phyloP scores from a whole-genome alignment of 768 basidiomycete species.

The Phaeotremella fagi region DNA sequence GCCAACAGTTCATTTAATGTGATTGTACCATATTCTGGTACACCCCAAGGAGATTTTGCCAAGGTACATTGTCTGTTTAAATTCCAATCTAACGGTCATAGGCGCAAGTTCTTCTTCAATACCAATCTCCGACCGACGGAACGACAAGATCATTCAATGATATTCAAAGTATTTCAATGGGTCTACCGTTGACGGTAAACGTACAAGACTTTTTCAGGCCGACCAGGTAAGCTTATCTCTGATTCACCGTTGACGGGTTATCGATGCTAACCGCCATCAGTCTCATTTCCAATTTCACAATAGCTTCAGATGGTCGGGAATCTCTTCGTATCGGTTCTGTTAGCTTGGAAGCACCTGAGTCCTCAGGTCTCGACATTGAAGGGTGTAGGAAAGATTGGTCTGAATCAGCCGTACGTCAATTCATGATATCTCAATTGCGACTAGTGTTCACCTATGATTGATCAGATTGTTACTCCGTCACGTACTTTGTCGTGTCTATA shows the following conservation, averaged over 20 bases:
- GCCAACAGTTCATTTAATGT: constrained; percentile 26
- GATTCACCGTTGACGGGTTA: not conserved
- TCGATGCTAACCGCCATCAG: constrained; percentile 50
- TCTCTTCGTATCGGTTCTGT: constrained; percentile 61
- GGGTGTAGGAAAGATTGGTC: constrained; percentile 6
- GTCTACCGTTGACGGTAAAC: constrained; percentile 81
- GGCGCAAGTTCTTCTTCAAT: constrained; percentile 65
- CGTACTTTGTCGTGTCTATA: constrained; percentile 78
- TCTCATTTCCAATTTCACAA: constrained; percentile 82
- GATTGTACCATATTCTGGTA: constrained; percentile 40
- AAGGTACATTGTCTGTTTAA: constrained; percentile 32
- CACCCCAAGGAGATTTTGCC: constrained; percentile 51
- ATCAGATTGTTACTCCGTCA: constrained; percentile 71
- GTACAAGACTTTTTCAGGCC: constrained; percentile 96
- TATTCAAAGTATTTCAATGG: constrained; percentile 51
- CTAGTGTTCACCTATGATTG: no score
- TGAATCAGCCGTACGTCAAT: constrained; percentile 50
- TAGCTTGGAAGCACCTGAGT: constrained; percentile 11
- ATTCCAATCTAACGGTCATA: constrained; percentile 44
- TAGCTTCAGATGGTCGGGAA: constrained; percentile 74
- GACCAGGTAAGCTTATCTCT: constrained; percentile 56
- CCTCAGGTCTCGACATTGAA: constrained; percentile 14
- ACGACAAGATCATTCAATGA: constrained; percentile 13
- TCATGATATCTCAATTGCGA: constrained; percentile 49
- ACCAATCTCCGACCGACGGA: constrained; percentile 53